Percentiles rank a stretch among this genome's conserved stretches.
Evolutionary conservation across 1,284 basidiomycete species (phyloP).

Genomic region (Cutaneotrichosporon sp.): DNA sequence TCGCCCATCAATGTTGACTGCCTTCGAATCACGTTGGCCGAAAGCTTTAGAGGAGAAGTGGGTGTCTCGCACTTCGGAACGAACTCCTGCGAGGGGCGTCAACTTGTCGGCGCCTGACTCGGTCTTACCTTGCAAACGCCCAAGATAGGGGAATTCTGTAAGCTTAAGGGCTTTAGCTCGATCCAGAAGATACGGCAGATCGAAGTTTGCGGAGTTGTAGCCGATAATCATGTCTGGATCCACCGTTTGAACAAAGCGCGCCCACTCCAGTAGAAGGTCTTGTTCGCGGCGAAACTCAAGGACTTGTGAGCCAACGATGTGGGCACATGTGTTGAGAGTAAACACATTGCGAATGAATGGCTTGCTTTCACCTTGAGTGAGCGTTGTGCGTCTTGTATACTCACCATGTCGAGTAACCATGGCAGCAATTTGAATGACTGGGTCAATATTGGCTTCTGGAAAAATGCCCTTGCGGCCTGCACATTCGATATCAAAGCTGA

Average conservation of each 20-base stretch:
- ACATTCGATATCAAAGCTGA: slow-evolving; percentile 97
- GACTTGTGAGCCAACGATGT: slow-evolving; percentile 92
- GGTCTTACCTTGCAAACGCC: slow-evolving; percentile 64
- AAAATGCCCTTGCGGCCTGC: slow-evolving; percentile 93
- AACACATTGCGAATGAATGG: slow-evolving; percentile 96
- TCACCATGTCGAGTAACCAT: slow-evolving; percentile 93
- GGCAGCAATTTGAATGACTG: slow-evolving; percentile 94
- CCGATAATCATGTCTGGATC: slow-evolving; percentile 92
- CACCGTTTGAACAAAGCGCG: slow-evolving; percentile 74
- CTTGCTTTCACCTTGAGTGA: slow-evolving; percentile 66
- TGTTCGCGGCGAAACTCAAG: slow-evolving; percentile 73
- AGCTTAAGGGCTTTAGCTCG: slow-evolving; percentile 74
- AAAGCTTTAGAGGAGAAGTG: slow-evolving; percentile 96
- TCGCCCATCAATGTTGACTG: slow-evolving; percentile 79
- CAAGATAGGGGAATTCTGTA: slow-evolving; percentile 66
- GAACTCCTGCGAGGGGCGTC: slow-evolving; percentile 54
- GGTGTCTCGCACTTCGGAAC: slow-evolving; percentile 76
- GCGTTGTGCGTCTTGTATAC: slow-evolving; percentile 10
- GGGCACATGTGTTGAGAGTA: slow-evolving; percentile 82
- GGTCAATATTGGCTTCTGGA: slow-evolving; percentile 78
- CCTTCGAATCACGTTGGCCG: slow-evolving; percentile 90
- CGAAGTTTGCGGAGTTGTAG: slow-evolving; percentile 87
- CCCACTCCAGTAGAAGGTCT: slow-evolving; percentile 70
- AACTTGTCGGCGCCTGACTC: neutral
- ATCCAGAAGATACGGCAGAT: slow-evolving; percentile 89